phyloP scores from a whole-genome alignment of 176 grass and related monocot species.

The Carex scoparia region DNA sequence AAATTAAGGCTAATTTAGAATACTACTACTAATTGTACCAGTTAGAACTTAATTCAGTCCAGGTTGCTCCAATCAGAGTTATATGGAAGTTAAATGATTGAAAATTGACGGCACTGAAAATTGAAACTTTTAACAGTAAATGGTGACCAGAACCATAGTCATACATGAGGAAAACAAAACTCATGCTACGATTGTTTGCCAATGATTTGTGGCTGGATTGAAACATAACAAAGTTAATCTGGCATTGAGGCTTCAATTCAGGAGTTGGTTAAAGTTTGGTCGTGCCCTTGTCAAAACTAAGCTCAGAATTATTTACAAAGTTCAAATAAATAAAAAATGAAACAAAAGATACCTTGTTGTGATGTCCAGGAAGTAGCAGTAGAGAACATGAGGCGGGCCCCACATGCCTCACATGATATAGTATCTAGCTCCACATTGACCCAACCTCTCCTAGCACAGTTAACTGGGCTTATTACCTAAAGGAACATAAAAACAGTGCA shows the following conservation, averaged over 20 bases:
- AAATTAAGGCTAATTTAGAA: background rate
- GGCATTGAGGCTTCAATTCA: background rate
- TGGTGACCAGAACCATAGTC: background rate
- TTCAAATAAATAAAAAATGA: background rate
- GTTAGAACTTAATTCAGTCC: conserved; percentile 5
- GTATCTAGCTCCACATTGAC: conserved; percentile 73
- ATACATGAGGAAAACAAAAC: background rate
- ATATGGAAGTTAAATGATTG: background rate
- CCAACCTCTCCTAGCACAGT: conserved; percentile 96
- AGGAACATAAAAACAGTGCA: conserved; percentile 1
- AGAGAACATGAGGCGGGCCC: conserved; percentile 69
- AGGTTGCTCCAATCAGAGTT: background rate
- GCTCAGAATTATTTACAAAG: background rate
- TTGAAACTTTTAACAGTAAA: background rate
- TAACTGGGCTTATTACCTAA: conserved; percentile 84
- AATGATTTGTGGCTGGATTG: background rate
- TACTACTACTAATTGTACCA: background rate
- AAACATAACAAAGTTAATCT: background rate
- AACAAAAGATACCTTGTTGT: conserved; percentile 60
- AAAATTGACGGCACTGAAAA: background rate
- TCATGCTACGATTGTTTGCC: no score
- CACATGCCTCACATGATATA: conserved; percentile 95
- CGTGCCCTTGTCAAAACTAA: background rate
- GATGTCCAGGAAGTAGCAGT: conserved; percentile 77
- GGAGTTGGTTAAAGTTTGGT: background rate